Conservation (phyloP, 1,284 basidiomycete species). For the Apiotrichum domesticum region DNA sequence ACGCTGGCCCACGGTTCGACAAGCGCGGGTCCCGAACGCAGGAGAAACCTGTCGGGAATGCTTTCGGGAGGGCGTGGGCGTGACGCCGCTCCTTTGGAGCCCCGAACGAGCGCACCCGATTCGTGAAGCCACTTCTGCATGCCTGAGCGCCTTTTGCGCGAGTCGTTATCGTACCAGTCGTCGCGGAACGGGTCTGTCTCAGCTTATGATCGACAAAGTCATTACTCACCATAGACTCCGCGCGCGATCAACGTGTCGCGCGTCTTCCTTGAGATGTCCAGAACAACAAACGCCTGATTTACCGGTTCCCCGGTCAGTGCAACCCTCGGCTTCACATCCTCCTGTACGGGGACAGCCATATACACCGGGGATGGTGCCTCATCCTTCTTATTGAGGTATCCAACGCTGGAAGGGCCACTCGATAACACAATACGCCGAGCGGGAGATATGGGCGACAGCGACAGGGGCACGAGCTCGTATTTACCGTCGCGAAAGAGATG, state of each 20-base stretch:
- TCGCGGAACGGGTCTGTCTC: conserved; percentile 11
- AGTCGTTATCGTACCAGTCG: neutral
- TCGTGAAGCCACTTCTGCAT: neutral
- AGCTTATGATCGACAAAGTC: neutral
- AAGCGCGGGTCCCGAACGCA: conserved; percentile 21
- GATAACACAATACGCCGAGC: neutral
- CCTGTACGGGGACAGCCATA: neutral
- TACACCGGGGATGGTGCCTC: neutral
- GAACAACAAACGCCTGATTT: conserved; percentile 2
- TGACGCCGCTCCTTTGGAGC: conserved; percentile 7
- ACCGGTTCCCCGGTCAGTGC: neutral
- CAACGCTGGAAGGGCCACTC: neutral
- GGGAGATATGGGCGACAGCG: neutral
- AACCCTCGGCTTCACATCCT: neutral
- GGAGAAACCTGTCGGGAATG: conserved; percentile 23
- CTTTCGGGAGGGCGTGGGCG: conserved; percentile 20
- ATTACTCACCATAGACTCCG: conserved; percentile 9
- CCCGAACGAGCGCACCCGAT: conserved; percentile 5
- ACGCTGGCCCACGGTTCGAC: conserved; percentile 27
- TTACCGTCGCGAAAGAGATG: too few species aligned
- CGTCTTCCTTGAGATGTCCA: conserved; percentile 4
- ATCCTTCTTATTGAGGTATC: too few species aligned
- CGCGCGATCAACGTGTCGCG: conserved; percentile 9
- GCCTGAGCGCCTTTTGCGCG: neutral
- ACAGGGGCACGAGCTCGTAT: too few species aligned